These are phyloP conservation scores for Phaseolus coccineus DNA, from an alignment of 331 rosid genomes.

Conservation along the genomic window DNA sequence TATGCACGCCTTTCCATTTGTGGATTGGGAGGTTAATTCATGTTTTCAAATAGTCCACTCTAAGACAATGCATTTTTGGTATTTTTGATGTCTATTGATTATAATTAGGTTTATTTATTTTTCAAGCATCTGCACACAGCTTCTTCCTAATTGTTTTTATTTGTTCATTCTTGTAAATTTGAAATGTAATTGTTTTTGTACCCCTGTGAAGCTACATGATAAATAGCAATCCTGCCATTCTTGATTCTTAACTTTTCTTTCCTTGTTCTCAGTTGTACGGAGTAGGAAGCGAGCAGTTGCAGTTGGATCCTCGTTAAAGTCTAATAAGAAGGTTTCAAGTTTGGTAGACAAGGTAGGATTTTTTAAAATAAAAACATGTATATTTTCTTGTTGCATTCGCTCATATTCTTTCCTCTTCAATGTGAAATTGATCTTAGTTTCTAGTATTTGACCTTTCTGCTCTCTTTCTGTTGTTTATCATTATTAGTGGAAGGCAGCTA, in stretches of 20 bases:
- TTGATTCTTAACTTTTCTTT: conserved; percentile 21
- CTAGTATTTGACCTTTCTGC: too few species aligned
- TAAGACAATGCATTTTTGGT: background rate
- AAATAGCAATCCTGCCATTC: background rate
- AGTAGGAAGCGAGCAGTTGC: conserved; percentile 72
- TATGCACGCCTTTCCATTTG: conserved; percentile 20
- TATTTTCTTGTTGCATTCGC: background rate
- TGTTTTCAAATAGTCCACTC: conserved; percentile 10
- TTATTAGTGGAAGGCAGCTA: conserved; percentile 97
- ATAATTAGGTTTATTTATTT: background rate
- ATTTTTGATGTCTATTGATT: background rate
- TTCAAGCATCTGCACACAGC: background rate
- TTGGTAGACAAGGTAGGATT: conserved; percentile 81
- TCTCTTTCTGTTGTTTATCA: background rate
- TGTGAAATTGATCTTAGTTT: conserved; percentile 27
- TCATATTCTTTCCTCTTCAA: background rate
- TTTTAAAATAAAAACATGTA: background rate
- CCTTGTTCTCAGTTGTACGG: conserved; percentile 59
- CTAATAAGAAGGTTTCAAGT: conserved; percentile 94
- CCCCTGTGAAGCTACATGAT: conserved; percentile 10
- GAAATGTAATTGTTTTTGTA: conserved; percentile 16
- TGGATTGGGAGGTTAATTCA: too few species aligned
- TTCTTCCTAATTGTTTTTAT: conserved; percentile 5
- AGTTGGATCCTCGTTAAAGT: conserved; percentile 83
- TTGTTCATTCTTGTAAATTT: conserved; percentile 21